Evolutionary conservation across 805 yeast genomes (phyloP).

Genomic region (Lipomyces japonicus): DNA sequence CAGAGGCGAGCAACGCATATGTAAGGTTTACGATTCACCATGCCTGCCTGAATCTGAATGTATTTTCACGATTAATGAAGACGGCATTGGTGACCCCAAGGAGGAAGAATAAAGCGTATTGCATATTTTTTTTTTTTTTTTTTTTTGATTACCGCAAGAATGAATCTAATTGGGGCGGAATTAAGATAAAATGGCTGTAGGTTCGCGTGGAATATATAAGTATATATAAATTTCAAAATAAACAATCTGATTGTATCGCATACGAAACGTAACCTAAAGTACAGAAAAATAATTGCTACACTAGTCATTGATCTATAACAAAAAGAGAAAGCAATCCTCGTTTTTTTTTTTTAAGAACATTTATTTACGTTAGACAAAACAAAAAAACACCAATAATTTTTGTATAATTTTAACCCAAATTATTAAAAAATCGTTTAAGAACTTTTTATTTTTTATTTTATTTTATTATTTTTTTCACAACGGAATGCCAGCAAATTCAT

Average conservation of each 20-base stretch:
- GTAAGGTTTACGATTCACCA: constrained; percentile 94
- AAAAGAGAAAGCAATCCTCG: too few species aligned
- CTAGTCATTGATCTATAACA: too few species aligned
- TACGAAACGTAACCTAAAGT: too few species aligned
- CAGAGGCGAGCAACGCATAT: constrained; percentile 84
- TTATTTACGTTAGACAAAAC: not conserved
- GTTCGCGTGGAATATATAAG: not conserved
- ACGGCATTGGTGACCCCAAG: constrained; percentile 94
- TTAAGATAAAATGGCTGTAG: not conserved
- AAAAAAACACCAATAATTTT: not conserved
- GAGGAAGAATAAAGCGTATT: constrained; percentile 54
- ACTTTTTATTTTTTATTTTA: not conserved
- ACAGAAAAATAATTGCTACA: too few species aligned
- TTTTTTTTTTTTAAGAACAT: too few species aligned
- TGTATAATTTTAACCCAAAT: not conserved
- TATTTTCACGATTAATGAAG: constrained; percentile 91
- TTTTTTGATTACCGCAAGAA: not conserved
- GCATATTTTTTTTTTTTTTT: not conserved
- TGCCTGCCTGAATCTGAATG: constrained; percentile 95
- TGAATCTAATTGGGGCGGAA: too few species aligned
- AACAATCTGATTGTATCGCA: too few species aligned
- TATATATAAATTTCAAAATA: too few species aligned
- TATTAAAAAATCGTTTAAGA: not conserved
- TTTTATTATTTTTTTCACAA: constrained; percentile 29
- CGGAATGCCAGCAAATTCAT: constrained; percentile 95